Evolutionary conservation across 2,329 filamentous ascomycete species (phyloP).

Genomic region (Talaromyces pinophilus): DNA sequence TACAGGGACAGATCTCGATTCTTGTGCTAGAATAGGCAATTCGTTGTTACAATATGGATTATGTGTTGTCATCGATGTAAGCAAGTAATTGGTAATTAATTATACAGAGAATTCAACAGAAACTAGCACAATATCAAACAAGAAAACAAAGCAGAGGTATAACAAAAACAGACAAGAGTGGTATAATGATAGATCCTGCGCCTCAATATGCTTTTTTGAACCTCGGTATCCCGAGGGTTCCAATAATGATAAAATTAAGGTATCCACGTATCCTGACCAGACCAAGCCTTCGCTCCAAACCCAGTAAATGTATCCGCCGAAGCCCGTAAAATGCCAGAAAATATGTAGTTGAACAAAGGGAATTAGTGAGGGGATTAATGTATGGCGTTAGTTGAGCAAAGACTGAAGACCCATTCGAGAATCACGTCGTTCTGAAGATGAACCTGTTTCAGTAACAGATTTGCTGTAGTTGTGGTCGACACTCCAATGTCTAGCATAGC

Average conservation of each 20-base stretch:
- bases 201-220: constrained; percentile 14
- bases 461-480: constrained; percentile 27
- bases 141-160: constrained; percentile 7
- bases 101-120: neutral
- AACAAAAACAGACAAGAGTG: constrained; percentile 1
- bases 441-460: constrained; percentile 29
- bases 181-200: constrained; percentile 14
- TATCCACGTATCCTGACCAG: constrained; percentile 4
- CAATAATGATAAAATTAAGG: constrained; percentile 3
- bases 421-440: constrained; percentile 31
- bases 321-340: constrained; percentile 13
- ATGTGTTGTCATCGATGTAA: neutral
- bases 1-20: neutral
- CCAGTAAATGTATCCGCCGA: constrained; percentile 4
- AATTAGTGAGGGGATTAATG: neutral
- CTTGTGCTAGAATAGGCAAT: neutral
- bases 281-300: constrained; percentile 2
- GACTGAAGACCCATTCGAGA: constrained; percentile 44
- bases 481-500: constrained; percentile 27
- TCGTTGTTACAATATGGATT: neutral
- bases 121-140: neutral
- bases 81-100: constrained; percentile 2
- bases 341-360: constrained; percentile 1
- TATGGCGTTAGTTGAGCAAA: constrained; percentile 38
- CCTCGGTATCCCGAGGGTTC: neutral